Evolutionary conservation across 2,329 filamentous ascomycete genomes (phyloP), one percentile per base, ranked within the genome.

Genomic region (Aureobasidium pullulans): DNA sequence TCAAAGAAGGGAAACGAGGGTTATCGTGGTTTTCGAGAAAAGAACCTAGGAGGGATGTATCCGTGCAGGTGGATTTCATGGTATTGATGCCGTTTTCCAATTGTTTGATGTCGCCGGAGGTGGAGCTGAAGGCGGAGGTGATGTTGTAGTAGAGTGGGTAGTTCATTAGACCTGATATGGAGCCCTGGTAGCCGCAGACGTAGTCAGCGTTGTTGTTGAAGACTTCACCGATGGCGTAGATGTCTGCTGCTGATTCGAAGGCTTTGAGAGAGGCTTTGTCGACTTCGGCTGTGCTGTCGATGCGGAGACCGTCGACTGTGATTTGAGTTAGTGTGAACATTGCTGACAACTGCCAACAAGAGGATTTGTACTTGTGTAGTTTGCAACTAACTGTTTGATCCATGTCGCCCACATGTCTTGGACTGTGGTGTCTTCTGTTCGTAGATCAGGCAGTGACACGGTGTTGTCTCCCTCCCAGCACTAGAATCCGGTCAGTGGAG

Each of bases 361-460:
- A 44, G 16, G 10, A 23, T 43, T n/a, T 11, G 5, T 65, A 66
- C 65, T 83, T 28, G 75, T 75, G 66, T 85, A 88, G 63, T 83
- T 82, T 2, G 74, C 66, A 1, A 87, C 80, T 0, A 87, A 72
- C 44, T 73, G 73, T 15, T 68, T 70, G 63, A 88, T 75, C 85
- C 85, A 88, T 23, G 72, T 69, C 54, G 82, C 73, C 68, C 80
- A 81, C n/a, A 81, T 72, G 16, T 68, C 69, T 28, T 77, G 74
- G 7, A 87, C 79, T 0, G 68, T 68, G 0, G 71, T 49, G 29
- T 76, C 72, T 40, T 80, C 76, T 0, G 85, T 87, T 54, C 82
- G 73, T 10, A 88, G 67, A 63, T 88, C 85, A 0, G 85, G 83
- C 0, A 88, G 77, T 0, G 77, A 75, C 16, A 81, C 77, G 6